Percentiles rank a stretch among this genome's conserved stretches.
Evolutionary conservation across 148 eudicot species (phyloP).

Genomic region (Chenopodium suecicum): DNA sequence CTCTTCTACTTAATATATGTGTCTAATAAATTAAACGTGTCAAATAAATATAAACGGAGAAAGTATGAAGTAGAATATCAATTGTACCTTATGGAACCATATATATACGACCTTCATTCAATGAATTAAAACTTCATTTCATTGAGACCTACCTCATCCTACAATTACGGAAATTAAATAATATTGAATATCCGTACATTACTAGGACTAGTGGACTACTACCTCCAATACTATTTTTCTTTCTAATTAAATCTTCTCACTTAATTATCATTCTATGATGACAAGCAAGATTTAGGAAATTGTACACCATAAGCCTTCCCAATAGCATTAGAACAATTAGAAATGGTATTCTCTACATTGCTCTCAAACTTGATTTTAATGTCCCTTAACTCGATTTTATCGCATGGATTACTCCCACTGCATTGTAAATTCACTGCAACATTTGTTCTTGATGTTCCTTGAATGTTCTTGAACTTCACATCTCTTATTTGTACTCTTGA

Average conservation of each 20-base stretch:
- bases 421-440: conserved; percentile 32
- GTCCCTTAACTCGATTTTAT: conserved; percentile 19
- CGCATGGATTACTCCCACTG: conserved; percentile 32
- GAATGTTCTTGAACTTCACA: conserved; percentile 31
- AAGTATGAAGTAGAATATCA: too few species aligned
- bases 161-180: too few species aligned
- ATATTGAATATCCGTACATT: too few species aligned
- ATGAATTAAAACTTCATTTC: too few species aligned
- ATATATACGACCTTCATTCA: too few species aligned
- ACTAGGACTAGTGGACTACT: too few species aligned
- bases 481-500: conserved; percentile 29
- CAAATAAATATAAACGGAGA: too few species aligned
- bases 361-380: conserved; percentile 19
- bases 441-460: conserved; percentile 26
- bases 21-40: too few species aligned
- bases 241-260: background rate
- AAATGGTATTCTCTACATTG: background rate
- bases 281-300: conserved; percentile 26
- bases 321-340: conserved; percentile 25
- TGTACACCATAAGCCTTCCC: conserved; percentile 18
- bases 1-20: too few species aligned
- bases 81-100: too few species aligned
- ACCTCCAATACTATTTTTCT: too few species aligned
- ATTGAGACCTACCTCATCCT: too few species aligned
- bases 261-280: background rate